These are phyloP conservation scores for Phytophthora uliginosa DNA, from an alignment of 352 stramenopile genomes.

Conservation along the genomic window DNA sequence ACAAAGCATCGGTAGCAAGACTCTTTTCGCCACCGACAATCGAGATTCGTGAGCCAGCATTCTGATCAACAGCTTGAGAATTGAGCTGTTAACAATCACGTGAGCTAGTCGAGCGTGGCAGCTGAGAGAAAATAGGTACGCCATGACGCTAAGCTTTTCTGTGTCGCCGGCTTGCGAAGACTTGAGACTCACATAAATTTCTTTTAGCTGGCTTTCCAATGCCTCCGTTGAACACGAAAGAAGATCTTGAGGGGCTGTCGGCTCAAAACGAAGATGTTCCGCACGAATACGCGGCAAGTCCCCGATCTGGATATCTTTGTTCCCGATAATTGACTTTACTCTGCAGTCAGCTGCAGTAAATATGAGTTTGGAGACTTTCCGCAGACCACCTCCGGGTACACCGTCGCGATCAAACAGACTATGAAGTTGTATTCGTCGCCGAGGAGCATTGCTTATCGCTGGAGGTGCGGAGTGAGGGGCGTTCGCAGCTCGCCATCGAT, in stretches of 20 bases:
- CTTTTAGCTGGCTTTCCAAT: constrained; percentile 79
- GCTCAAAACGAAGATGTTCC: constrained; percentile 51
- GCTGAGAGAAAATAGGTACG: constrained; percentile 70
- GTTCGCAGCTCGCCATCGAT: constrained; percentile 26
- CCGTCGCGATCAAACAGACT: constrained; percentile 46
- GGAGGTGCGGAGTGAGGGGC: constrained; percentile 46
- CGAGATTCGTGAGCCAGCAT: constrained; percentile 51
- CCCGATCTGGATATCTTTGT: constrained; percentile 57
- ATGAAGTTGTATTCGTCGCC: constrained; percentile 27
- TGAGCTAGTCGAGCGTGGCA: constrained; percentile 70
- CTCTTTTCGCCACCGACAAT: constrained; percentile 12
- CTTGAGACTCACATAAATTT: constrained; percentile 81
- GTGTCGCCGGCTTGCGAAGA: constrained; percentile 23
- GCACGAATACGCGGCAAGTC: constrained; percentile 32
- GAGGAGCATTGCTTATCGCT: constrained; percentile 8
- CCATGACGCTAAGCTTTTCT: constrained; percentile 62
- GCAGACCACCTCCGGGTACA: constrained; percentile 40
- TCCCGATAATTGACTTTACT: constrained; percentile 74
- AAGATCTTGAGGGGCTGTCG: constrained; percentile 47
- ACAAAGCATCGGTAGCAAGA: constrained; percentile 52
- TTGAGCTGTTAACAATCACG: constrained; percentile 87
- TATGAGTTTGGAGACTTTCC: constrained; percentile 64
- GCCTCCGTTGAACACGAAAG: constrained; percentile 55
- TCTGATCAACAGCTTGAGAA: constrained; percentile 71
- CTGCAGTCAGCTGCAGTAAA: constrained; percentile 66